A percentile compares a stretch with the other conserved stretches of the same genome.
These are phyloP conservation scores for Liquidambar formosana DNA, from an alignment of 164 flowering plant genomes.

Conservation along the genomic window DNA sequence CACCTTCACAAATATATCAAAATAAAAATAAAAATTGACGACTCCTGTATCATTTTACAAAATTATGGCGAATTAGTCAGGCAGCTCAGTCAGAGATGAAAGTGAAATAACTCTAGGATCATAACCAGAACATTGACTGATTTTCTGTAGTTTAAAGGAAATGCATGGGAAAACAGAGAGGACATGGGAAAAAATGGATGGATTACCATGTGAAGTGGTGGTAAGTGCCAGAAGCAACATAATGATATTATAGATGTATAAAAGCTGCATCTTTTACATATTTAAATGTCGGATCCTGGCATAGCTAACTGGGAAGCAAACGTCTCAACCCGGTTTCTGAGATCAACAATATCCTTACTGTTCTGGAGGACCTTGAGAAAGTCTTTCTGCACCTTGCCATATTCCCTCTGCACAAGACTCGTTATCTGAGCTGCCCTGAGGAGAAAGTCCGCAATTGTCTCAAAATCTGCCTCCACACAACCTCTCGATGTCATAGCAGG, in stretches of 20 bases:
- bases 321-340: slow-evolving; percentile 60
- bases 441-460: slow-evolving; percentile 82
- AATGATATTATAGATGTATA: background rate
- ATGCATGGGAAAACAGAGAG: background rate
- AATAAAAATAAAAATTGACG: background rate
- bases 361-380: slow-evolving; percentile 62
- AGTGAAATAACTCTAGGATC: background rate
- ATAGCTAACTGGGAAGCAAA: slow-evolving; percentile 80
- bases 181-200: background rate
- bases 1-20: slow-evolving; percentile 3
- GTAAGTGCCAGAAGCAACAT: slow-evolving; percentile 8
- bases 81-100: background rate
- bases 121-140: background rate
- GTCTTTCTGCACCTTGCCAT: slow-evolving; percentile 61
- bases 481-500: slow-evolving; percentile 97
- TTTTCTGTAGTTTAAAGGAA: background rate
- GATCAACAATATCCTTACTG: slow-evolving; percentile 70
- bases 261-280: background rate
- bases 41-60: slow-evolving; percentile 14
- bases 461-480: slow-evolving; percentile 83
- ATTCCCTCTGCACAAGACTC: slow-evolving; percentile 58
- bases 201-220: slow-evolving; percentile 7
- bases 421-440: slow-evolving; percentile 72
- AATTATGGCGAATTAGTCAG: background rate
- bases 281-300: slow-evolving; percentile 70